phyloP scores from a whole-genome alignment of 805 yeast species.

The Kluyveromyces lactis region DNA sequence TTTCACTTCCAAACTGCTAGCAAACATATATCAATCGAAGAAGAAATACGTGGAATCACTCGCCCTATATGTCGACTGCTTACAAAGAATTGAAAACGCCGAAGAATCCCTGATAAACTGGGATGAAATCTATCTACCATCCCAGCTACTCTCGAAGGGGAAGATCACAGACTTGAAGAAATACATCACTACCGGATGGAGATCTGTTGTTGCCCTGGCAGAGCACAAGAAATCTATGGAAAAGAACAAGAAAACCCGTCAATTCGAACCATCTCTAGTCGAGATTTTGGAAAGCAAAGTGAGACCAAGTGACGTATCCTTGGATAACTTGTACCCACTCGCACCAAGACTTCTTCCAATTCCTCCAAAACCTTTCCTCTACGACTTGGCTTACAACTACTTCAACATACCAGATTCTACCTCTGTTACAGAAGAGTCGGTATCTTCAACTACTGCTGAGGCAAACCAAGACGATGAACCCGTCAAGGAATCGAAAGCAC shows the following conservation, averaged over 20 bases:
- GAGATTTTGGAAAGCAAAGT: constrained; percentile 29
- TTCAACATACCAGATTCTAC: constrained; percentile 30
- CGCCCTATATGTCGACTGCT: constrained; percentile 23
- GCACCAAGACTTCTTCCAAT: constrained; percentile 48
- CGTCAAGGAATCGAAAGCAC: constrained; percentile 18
- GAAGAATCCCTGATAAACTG: constrained; percentile 6
- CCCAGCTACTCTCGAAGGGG: constrained; percentile 15
- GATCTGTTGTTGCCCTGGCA: constrained; percentile 30
- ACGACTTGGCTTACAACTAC: constrained; percentile 84
- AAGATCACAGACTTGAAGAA: constrained; percentile 44
- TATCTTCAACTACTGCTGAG: no score
- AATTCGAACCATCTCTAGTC: constrained; percentile 26
- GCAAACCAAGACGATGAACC: neutral
- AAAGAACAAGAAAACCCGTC: constrained; percentile 4
- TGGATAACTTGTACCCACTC: constrained; percentile 22
- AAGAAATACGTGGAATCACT: constrained; percentile 24
- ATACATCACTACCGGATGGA: constrained; percentile 32
- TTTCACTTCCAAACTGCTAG: constrained; percentile 21
- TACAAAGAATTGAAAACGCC: constrained; percentile 13
- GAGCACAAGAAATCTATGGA: constrained; percentile 24
- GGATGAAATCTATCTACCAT: constrained; percentile 15
- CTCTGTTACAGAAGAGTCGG: no score
- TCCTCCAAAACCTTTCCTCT: constrained; percentile 79
- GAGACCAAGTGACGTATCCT: constrained; percentile 14
- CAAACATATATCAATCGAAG: constrained; percentile 21